Percentiles rank a stretch among this genome's conserved stretches.
These are phyloP conservation scores for Strobilomyces echinocephalus DNA, from an alignment of 768 basidiomycete genomes.

Conservation along the genomic window DNA sequence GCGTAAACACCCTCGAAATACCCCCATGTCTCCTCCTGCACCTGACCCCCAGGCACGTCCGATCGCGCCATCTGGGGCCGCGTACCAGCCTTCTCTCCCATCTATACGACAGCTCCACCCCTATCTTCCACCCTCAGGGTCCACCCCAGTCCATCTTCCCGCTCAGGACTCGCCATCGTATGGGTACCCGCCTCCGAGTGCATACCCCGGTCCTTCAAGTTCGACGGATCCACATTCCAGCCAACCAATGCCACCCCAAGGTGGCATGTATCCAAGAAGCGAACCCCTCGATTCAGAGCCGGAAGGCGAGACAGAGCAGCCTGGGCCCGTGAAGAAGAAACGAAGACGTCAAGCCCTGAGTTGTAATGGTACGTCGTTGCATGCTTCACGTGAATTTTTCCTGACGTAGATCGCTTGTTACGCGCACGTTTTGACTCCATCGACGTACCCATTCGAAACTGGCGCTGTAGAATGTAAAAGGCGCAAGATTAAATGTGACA, in stretches of 20 bases:
- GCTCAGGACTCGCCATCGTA: constrained; percentile 25
- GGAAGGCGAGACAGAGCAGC: constrained; percentile 48
- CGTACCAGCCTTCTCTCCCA: constrained; percentile 42
- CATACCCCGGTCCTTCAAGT: constrained; percentile 22
- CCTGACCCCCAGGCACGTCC: constrained; percentile 26
- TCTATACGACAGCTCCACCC: constrained; percentile 68
- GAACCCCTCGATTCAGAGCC: constrained; percentile 50
- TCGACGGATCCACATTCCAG: constrained; percentile 25
- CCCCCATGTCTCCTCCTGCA: constrained; percentile 22
- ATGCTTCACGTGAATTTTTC: constrained; percentile 18
- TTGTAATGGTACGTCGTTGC: constrained; percentile 63
- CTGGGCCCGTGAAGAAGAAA: constrained; percentile 75
- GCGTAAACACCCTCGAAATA: constrained; percentile 24
- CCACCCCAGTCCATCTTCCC: constrained; percentile 25
- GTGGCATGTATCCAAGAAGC: constrained; percentile 27
- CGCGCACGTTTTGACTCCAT: background rate
- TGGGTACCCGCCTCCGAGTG: constrained; percentile 21
- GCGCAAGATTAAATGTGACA: constrained; percentile 86
- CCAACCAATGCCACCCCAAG: constrained; percentile 19
- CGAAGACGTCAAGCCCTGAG: constrained; percentile 76
- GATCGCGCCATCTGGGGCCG: constrained; percentile 19
- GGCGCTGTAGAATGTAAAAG: constrained; percentile 67
- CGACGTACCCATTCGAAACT: background rate
- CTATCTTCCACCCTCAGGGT: constrained; percentile 52
- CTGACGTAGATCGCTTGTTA: constrained; percentile 12